These are phyloP conservation scores for Fusarium camptoceras DNA, from an alignment of 2,329 filamentous ascomycete genomes.

Conservation along the genomic window DNA sequence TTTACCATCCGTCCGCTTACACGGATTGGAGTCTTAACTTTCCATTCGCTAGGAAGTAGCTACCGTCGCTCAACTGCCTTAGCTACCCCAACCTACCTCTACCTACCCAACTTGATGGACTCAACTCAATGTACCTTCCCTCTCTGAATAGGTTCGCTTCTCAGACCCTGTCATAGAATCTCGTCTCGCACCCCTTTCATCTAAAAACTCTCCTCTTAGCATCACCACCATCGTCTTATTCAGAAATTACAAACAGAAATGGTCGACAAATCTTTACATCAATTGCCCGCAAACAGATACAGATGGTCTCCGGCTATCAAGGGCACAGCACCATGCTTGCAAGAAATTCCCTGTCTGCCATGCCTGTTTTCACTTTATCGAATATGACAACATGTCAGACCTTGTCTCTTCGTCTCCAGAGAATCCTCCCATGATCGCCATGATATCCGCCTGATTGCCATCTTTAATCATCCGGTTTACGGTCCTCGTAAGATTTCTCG, in stretches of 20 bases:
- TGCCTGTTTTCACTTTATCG: constrained; percentile 13
- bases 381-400: constrained; percentile 37
- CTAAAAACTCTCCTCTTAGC: constrained; percentile 2
- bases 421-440: constrained; percentile 36
- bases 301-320: constrained; percentile 35
- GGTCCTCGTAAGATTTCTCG: constrained; percentile 18
- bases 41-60: constrained; percentile 10
- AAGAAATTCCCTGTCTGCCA: constrained; percentile 17
- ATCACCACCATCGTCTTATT: constrained; percentile 4
- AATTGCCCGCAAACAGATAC: constrained; percentile 32
- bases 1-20: constrained; percentile 19
- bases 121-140: constrained; percentile 18
- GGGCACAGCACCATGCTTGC: constrained; percentile 20
- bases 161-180: constrained; percentile 26
- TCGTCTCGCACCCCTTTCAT: constrained; percentile 30
- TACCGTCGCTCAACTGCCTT: constrained; percentile 4
- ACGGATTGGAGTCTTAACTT: constrained; percentile 18
- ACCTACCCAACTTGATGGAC: background rate
- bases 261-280: constrained; percentile 4
- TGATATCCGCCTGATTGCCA: constrained; percentile 29
- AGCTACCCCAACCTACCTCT: background rate
- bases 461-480: constrained; percentile 41
- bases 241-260: constrained; percentile 18
- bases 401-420: constrained; percentile 21
- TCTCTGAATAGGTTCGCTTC: constrained; percentile 18